Evolutionary conservation across 2,329 filamentous ascomycete species (phyloP), one percentile per base, ranked within the genome.

Genomic region (Aspergillus transmontanensis): DNA sequence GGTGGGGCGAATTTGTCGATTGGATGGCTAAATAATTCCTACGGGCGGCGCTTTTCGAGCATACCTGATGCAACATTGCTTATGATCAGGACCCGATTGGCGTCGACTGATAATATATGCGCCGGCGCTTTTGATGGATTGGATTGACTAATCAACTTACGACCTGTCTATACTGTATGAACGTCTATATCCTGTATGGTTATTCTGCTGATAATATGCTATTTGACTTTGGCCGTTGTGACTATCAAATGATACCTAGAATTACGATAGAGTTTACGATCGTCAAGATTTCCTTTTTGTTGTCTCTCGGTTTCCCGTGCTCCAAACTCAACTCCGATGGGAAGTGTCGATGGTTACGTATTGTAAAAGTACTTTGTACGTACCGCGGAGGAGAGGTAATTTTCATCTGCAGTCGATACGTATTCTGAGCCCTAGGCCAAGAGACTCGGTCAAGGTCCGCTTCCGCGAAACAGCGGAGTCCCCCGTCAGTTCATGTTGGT

Each of bases 1-100:
- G 70, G 46, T 80, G 78, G 79, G 58, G 58, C 14, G 75, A 76
- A 14, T 80, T 80, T 69, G 75, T 79, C 23, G 66, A 71, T 59
- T 59, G 76, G 61, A 76, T 76, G 74, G 73, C 69, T 7, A 63
- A 65, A 28, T 72, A 60, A 65, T 51, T 6, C 19, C 6, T 36
- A 9, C 16, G 36, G 50, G 34, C 48, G n/a, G 48, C 48, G 28
- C 48, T 30, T 51, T 32, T 51, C 48, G 43, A 12, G 34, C 26
- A 11, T 53, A 26, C 26, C 32, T 41, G 23, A 50, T 50, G 46
- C 46, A 50, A 50, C 46, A 32, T 51, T 51, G 48, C 48, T 30
- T 50, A 50, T 50, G 48, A 51, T 30, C 26, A 51, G 16, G 34
- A 34, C 46, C 34, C 30, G 26, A 53, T 34, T 61, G 62, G 41